Evolutionary conservation across 2,329 filamentous ascomycete species (phyloP).

Genomic region (Penicillium sp.): DNA sequence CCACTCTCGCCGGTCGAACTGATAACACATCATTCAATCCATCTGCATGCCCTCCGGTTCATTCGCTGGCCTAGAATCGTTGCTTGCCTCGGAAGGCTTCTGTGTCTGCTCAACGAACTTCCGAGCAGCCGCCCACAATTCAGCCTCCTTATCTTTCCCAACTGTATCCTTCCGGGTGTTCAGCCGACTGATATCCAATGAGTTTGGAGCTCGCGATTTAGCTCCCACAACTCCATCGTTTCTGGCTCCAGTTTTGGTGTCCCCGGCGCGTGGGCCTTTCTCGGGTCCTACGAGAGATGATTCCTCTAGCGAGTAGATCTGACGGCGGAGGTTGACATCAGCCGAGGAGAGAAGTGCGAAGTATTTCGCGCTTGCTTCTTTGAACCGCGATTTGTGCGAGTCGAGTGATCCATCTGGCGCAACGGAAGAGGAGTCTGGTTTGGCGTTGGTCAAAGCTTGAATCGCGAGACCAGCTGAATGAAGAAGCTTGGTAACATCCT

Average conservation of each 20-base stretch:
- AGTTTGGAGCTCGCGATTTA: slow-evolving; percentile 48
- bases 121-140: slow-evolving; percentile 67
- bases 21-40: slow-evolving; percentile 27
- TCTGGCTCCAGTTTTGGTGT: slow-evolving; percentile 29
- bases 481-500: slow-evolving; percentile 56
- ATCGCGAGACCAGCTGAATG: slow-evolving; percentile 61
- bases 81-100: slow-evolving; percentile 7
- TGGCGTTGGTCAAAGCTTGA: slow-evolving; percentile 58
- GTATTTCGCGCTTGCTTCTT: slow-evolving; percentile 58
- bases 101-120: slow-evolving; percentile 51
- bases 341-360: slow-evolving; percentile 70
- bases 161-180: slow-evolving; percentile 83
- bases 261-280: slow-evolving; percentile 32
- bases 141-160: slow-evolving; percentile 76
- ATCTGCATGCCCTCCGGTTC: slow-evolving; percentile 39
- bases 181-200: slow-evolving; percentile 80
- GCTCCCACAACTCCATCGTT: slow-evolving; percentile 21
- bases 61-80: slow-evolving; percentile 12
- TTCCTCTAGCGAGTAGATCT: slow-evolving; percentile 78
- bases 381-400: slow-evolving; percentile 60
- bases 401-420: slow-evolving; percentile 46
- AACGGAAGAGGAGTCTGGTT: slow-evolving; percentile 32
- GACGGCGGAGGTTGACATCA: slow-evolving; percentile 70
- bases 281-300: slow-evolving; percentile 65
- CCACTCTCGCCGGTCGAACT: slow-evolving; percentile 47